phyloP scores from a whole-genome alignment of 495 filamentous ascomycete genomes.

The Corynascus novoguineensis region DNA sequence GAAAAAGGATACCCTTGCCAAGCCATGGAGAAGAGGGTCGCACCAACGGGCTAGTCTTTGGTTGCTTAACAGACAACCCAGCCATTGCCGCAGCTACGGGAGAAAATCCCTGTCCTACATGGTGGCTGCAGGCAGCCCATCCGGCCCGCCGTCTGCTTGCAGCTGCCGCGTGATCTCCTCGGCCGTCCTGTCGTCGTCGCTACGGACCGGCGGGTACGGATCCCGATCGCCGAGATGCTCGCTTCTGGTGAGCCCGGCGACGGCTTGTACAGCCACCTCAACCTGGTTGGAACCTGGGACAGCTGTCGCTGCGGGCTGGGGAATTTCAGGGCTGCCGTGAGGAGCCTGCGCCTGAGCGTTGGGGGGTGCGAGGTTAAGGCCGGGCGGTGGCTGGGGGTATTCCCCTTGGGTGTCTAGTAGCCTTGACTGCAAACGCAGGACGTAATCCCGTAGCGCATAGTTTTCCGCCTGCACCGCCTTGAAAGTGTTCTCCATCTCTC shows the following conservation, averaged over 20 bases:
- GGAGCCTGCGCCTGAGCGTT: constrained; percentile 9
- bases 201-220: neutral
- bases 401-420: constrained; percentile 79
- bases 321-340: neutral
- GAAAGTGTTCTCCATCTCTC: constrained; percentile 60
- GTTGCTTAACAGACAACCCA: neutral
- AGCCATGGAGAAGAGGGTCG: neutral
- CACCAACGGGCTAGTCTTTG: neutral
- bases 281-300: constrained; percentile 13
- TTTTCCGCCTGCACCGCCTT: constrained; percentile 80
- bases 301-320: constrained; percentile 6
- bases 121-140: constrained; percentile 15
- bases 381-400: constrained; percentile 70
- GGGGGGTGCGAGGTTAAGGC: constrained; percentile 36
- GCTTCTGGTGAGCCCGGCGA: constrained; percentile 28
- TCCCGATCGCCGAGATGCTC: constrained; percentile 15
- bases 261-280: constrained; percentile 35
- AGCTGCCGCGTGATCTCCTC: constrained; percentile 39
- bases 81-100: neutral
- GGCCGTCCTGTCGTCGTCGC: constrained; percentile 32
- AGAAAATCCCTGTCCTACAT: constrained; percentile 15
- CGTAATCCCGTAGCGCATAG: constrained; percentile 83
- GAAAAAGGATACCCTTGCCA: neutral
- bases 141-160: constrained; percentile 28
- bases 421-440: constrained; percentile 83